Evolutionary conservation across 2,329 filamentous ascomycete genomes (phyloP).

Genomic region (Alternaria hordeiaustralica): DNA sequence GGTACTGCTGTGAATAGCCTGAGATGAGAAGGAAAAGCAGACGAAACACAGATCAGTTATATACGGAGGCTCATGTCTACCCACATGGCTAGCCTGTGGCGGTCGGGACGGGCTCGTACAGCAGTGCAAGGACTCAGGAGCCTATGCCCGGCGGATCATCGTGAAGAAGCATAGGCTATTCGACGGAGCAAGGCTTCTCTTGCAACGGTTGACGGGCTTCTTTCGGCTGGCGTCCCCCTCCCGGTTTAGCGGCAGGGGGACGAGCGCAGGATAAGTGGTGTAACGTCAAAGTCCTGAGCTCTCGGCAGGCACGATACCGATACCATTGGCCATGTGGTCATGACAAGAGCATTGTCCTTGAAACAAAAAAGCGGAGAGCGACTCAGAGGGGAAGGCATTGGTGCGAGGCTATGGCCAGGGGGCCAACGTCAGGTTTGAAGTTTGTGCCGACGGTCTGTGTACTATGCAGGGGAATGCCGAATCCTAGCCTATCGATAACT

Average conservation of each 20-base stretch:
- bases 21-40: slow-evolving; percentile 29
- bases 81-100: slow-evolving; percentile 25
- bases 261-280: slow-evolving; percentile 28
- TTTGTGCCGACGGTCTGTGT: slow-evolving; percentile 19
- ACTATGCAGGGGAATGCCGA: slow-evolving; percentile 22
- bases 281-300: slow-evolving; percentile 19
- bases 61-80: slow-evolving; percentile 25
- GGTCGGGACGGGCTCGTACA: slow-evolving; percentile 25
- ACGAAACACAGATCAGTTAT: slow-evolving; percentile 24
- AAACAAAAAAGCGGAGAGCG: slow-evolving; percentile 35
- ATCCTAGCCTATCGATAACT: slow-evolving; percentile 36
- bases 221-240: slow-evolving; percentile 30
- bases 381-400: slow-evolving; percentile 22
- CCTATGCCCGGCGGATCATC: slow-evolving; percentile 37
- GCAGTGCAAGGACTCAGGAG: slow-evolving; percentile 22
- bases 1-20: slow-evolving; percentile 32
- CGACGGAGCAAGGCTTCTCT: slow-evolving; percentile 29
- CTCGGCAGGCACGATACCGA: slow-evolving; percentile 35
- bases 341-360: slow-evolving; percentile 36
- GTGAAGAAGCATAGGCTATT: slow-evolving; percentile 33
- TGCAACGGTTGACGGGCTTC: slow-evolving; percentile 28
- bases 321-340: slow-evolving; percentile 30
- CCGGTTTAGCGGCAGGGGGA: slow-evolving; percentile 31
- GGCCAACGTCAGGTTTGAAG: slow-evolving; percentile 26
- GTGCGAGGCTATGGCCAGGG: slow-evolving; percentile 25